Percentiles rank a stretch among this genome's conserved stretches.
phyloP scores from a whole-genome alignment of 768 basidiomycete species.

The Ephemerocybe angulata region DNA sequence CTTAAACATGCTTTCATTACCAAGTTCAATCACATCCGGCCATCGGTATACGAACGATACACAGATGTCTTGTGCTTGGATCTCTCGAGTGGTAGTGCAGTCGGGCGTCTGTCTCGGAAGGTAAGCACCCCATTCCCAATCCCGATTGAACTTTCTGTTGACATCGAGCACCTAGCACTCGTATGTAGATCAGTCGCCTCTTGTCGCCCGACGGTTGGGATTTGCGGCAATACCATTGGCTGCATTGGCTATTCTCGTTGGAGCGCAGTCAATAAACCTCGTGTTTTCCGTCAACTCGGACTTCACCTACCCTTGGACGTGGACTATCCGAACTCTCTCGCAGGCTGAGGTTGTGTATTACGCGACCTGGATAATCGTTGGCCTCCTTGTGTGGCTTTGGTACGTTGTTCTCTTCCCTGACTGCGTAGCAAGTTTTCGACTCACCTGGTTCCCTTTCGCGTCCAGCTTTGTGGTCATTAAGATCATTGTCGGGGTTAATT shows the following conservation, averaged over 20 bases:
- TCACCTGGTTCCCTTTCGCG: not conserved
- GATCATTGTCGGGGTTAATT: constrained; percentile 85
- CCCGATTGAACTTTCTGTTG: no score
- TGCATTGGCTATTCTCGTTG: constrained; percentile 73
- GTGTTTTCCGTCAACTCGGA: constrained; percentile 50
- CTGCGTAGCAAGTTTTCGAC: not conserved
- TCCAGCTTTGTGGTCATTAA: constrained; percentile 85
- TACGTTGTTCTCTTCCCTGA: constrained; percentile 35
- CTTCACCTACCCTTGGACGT: constrained; percentile 34
- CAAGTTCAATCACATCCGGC: constrained; percentile 98
- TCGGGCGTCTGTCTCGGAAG: constrained; percentile 39
- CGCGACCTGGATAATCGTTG: constrained; percentile 63
- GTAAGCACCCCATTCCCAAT: not conserved
- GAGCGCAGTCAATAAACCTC: constrained; percentile 64
- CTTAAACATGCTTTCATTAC: constrained; percentile 99
- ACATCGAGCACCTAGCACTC: constrained; percentile 68
- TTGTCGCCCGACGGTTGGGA: constrained; percentile 89
- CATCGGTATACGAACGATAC: constrained; percentile 91
- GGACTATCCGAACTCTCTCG: constrained; percentile 43
- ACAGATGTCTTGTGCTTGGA: constrained; percentile 95
- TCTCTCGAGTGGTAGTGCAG: constrained; percentile 73
- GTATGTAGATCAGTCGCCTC: constrained; percentile 93
- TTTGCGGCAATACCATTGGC: constrained; percentile 92
- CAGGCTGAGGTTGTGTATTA: constrained; percentile 50
- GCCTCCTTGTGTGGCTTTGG: constrained; percentile 81